Conservation (phyloP, 345 rosid species). For the Gossypium thurberi region DNA sequence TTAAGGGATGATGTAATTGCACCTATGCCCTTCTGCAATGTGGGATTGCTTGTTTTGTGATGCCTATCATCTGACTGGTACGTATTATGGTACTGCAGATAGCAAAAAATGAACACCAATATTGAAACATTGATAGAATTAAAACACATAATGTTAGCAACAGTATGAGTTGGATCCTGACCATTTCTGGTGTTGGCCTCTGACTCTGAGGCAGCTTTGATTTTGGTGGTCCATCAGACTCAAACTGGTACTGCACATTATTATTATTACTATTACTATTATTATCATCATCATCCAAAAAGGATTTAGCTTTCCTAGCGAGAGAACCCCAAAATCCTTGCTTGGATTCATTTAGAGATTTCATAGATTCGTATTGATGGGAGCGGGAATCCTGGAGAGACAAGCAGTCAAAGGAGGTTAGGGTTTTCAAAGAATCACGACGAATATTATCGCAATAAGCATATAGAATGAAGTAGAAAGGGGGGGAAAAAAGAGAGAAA, state of each 20-base stretch:
- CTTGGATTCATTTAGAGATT: slow-evolving; percentile 43
- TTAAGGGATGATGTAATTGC: slow-evolving; percentile 65
- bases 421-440: background rate
- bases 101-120: background rate
- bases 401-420: background rate
- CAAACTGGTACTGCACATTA: too few relatives aligned
- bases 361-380: slow-evolving; percentile 42
- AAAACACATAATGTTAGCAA: too few relatives aligned
- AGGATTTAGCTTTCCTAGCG: slow-evolving; percentile 84
- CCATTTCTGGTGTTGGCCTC: too few relatives aligned
- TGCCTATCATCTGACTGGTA: slow-evolving; percentile 22
- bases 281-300: slow-evolving; percentile 40
- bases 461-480: too few relatives aligned
- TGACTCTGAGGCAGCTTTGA: too few relatives aligned
- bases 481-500: too few relatives aligned
- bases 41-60: slow-evolving; percentile 46
- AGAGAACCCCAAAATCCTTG: slow-evolving; percentile 82
- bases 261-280: too few relatives aligned
- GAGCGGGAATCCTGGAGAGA: slow-evolving; percentile 34
- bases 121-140: too few relatives aligned
- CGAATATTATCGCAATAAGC: too few relatives aligned
- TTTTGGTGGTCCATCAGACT: too few relatives aligned
- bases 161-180: too few relatives aligned
- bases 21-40: slow-evolving; percentile 54
- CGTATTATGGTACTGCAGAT: slow-evolving; percentile 28